phyloP scores from a whole-genome alignment of 2,329 filamentous ascomycete genomes.

The Sclerotinia glacialis region DNA sequence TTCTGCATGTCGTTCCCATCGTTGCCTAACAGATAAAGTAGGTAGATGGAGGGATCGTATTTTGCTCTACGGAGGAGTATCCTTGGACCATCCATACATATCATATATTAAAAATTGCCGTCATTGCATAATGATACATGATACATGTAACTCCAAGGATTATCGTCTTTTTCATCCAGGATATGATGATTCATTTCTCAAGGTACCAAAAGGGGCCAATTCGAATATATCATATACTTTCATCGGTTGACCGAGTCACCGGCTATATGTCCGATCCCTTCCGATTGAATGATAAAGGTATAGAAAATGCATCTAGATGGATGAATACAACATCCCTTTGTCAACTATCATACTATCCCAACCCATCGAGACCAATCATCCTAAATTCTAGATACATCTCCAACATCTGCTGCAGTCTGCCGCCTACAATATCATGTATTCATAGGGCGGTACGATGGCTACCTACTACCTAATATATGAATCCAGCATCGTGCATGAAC shows the following conservation, averaged over 20 bases:
- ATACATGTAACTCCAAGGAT: not conserved
- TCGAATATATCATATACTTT: not conserved
- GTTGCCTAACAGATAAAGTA: not conserved
- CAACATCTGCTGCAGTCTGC: conserved; percentile 3
- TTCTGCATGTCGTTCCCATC: not conserved
- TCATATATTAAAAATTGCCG: not conserved
- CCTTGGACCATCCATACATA: not conserved
- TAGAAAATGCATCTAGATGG: not conserved
- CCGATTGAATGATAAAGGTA: conserved; percentile 16
- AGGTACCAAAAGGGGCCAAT: not conserved
- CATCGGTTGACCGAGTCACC: conserved; percentile 19
- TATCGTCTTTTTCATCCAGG: not conserved
- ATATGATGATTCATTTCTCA: not conserved
- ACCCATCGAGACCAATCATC: conserved; percentile 3
- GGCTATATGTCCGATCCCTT: not conserved
- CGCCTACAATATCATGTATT: not conserved
- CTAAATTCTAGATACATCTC: not conserved
- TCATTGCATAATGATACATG: not conserved
- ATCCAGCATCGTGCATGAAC: not conserved
- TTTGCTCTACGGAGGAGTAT: not conserved
- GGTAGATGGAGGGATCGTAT: not conserved
- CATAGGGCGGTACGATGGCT: not conserved
- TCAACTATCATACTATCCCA: too few relatives aligned
- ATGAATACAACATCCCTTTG: not conserved
- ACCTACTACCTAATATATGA: not conserved